Conservation (phyloP, 768 basidiomycete species). For the Gelatoporia subvermispora region DNA sequence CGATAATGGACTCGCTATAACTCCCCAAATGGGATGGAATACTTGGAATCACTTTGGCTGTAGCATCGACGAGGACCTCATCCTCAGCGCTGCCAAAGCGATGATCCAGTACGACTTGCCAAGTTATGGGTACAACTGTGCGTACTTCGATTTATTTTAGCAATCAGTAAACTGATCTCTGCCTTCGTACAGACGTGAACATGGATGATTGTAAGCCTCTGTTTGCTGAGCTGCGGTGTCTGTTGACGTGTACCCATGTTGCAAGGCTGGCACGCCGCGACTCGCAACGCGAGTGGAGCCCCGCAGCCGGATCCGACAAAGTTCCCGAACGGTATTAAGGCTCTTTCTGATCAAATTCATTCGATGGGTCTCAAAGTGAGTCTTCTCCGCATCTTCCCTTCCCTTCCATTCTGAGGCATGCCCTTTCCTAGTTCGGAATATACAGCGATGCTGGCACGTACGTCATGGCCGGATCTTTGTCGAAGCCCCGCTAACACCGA, state of each 20-base stretch:
- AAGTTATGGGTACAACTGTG: slow-evolving; percentile 34
- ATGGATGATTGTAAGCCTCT: slow-evolving; percentile 32
- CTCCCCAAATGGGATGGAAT: slow-evolving; percentile 36
- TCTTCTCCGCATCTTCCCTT: not conserved
- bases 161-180: not conserved
- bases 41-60: slow-evolving; percentile 37
- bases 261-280: slow-evolving; percentile 29
- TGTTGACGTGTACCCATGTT: not conserved
- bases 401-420: not conserved
- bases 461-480: slow-evolving; percentile 1
- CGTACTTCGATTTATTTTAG: not conserved
- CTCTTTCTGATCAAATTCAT: slow-evolving; percentile 29
- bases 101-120: slow-evolving; percentile 29
- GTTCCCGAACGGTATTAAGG: slow-evolving; percentile 28
- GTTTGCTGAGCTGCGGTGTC: not conserved
- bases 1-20: slow-evolving; percentile 27
- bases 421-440: slow-evolving; percentile 26
- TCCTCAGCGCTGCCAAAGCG: slow-evolving; percentile 29
- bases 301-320: slow-evolving; percentile 27
- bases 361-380: slow-evolving; percentile 28
- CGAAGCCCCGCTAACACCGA: not conserved
- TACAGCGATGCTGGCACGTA: slow-evolving; percentile 32
- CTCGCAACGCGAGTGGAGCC: slow-evolving; percentile 24
- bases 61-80: slow-evolving; percentile 30
- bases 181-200: slow-evolving; percentile 24